Evolutionary conservation across 148 eudicot species (phyloP).

Genomic region (Amaranthus palmeri): DNA sequence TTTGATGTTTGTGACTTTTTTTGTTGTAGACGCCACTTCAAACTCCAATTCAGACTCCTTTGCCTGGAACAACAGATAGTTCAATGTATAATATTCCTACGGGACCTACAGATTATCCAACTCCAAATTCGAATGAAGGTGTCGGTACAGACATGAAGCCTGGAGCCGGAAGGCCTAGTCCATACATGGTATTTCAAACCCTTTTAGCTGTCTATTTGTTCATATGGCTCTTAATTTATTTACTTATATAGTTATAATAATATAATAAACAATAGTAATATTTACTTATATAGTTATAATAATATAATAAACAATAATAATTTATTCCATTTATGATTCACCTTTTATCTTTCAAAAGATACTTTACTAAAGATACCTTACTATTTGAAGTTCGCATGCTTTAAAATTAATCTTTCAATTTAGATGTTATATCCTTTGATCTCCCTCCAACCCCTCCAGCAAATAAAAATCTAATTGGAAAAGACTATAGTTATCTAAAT

Average conservation of each 20-base stretch:
- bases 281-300: background rate
- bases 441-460: too few relatives aligned
- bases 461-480: background rate
- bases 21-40: constrained; percentile 61
- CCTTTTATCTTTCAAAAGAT: background rate
- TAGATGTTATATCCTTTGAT: too few relatives aligned
- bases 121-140: constrained; percentile 41
- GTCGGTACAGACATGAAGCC: constrained; percentile 39
- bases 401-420: too few relatives aligned
- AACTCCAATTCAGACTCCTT: constrained; percentile 83
- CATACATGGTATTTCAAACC: constrained; percentile 59
- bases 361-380: background rate
- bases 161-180: constrained; percentile 72
- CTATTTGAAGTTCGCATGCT: too few relatives aligned
- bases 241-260: background rate
- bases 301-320: background rate
- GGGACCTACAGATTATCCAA: constrained; percentile 63
- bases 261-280: too few relatives aligned
- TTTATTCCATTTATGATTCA: constrained; percentile 1
- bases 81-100: constrained; percentile 77
- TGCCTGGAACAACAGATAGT: constrained; percentile 75
- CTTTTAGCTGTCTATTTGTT: background rate
- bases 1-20: background rate
- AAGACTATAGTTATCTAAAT: too few relatives aligned
- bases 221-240: background rate